Conservation (phyloP, 495 filamentous ascomycete genomes). For the Clohesyomyces aquaticus region DNA sequence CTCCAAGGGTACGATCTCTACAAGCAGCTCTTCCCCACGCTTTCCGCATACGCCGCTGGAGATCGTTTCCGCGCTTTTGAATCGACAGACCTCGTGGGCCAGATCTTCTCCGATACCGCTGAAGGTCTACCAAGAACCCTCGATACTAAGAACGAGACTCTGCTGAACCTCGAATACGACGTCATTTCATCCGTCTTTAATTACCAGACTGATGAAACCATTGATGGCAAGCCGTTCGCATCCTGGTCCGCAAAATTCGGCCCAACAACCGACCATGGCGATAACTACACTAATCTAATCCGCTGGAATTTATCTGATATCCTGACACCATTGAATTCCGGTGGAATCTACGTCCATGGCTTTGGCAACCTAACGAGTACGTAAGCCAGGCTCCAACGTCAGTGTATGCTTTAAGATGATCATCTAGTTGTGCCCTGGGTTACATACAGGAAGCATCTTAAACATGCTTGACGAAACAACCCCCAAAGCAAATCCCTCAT, state of each 20-base stretch:
- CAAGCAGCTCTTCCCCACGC: constrained; percentile 48
- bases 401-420: no score
- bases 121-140: constrained; percentile 22
- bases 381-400: no score
- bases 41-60: constrained; percentile 51
- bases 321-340: constrained; percentile 34
- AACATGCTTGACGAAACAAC: no score
- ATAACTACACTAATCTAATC: constrained; percentile 39
- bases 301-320: constrained; percentile 41
- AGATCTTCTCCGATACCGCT: constrained; percentile 47
- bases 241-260: constrained; percentile 39
- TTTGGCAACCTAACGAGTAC: constrained; percentile 52
- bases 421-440: no score
- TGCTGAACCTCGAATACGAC: constrained; percentile 26
- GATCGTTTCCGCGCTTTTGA: constrained; percentile 54
- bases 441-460: no score
- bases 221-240: constrained; percentile 29
- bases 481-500: no score
- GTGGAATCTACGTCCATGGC: constrained; percentile 39
- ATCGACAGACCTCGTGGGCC: constrained; percentile 50
- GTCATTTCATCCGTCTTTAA: constrained; percentile 36
- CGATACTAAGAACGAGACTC: constrained; percentile 21
- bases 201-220: constrained; percentile 30
- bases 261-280: constrained; percentile 23
- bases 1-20: constrained; percentile 51